Evolutionary conservation across 2,329 filamentous ascomycete species (phyloP), one percentile per base, ranked within the genome.

Genomic region (Pseudocercospora pini-densiflorae): DNA sequence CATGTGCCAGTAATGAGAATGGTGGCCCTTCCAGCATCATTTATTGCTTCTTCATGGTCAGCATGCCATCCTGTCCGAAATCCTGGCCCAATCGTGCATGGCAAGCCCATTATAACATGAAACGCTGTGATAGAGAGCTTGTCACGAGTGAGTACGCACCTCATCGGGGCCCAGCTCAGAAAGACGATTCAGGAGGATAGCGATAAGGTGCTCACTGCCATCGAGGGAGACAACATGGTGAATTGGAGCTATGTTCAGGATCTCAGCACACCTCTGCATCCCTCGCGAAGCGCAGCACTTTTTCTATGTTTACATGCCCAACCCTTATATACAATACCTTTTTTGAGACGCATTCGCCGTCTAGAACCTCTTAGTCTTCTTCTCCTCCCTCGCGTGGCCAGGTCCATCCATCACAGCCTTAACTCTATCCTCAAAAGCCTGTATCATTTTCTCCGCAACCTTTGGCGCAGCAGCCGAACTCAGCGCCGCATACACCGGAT

Each of bases 351-450:
- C 21, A 8, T 23, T 5, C 45, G 10, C 45, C 16, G n/a, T 24
- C 24, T 58, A 33, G 7, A 66, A n/a, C 8, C 31, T 60, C 47
- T 63, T 55, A 47, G 27, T 21, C 27, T 36, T 57, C 33, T 29
- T 59, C 8, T 66, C 64, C 6, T 66, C 64, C 55, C 61, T 61
- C 47, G 57, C 64, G 61, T 66, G 64, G 3, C 64, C 64, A 36
- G 57, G 36, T 10, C 64, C 64, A 14, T 60, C 57, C 64, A 66
- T 66, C 16, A 92, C 77, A 73, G 86, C 82, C 76, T 83, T 83
- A 5, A 95, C 93, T 75, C 92, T 86, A 79, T 88, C 87, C 82
- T 97, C 94, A 82, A 99, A 99, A 0, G 95, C 94, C 78, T 92
- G 89, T 71, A 98, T 91, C 93, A 99, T 97, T 70, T 91, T 85